These are phyloP conservation scores for Coniochaeta pulveracea DNA, from an alignment of 2,329 filamentous ascomycete genomes.

Conservation along the genomic window DNA sequence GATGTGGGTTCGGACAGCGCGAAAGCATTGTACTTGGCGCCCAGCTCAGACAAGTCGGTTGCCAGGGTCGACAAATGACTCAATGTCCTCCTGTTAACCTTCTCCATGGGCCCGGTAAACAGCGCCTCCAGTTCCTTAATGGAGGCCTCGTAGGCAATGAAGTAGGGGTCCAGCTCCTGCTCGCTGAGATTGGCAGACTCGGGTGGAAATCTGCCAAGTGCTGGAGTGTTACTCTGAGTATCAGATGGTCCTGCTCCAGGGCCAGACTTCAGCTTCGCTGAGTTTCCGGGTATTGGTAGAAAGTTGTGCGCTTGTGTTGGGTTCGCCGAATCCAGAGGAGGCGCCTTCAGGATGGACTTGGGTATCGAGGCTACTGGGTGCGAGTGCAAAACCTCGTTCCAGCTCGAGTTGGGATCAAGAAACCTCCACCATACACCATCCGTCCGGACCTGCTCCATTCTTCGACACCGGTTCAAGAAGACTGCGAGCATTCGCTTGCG, in stretches of 20 bases:
- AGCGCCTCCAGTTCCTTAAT: constrained; percentile 85
- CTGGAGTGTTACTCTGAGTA: constrained; percentile 16
- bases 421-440: constrained; percentile 98
- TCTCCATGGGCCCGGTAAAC: constrained; percentile 88
- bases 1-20: constrained; percentile 86
- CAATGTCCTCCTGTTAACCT: constrained; percentile 83
- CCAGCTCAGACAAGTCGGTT: constrained; percentile 82
- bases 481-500: constrained; percentile 95
- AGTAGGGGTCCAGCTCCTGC: constrained; percentile 89
- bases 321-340: constrained; percentile 91
- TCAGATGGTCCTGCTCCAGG: constrained; percentile 21
- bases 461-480: constrained; percentile 85
- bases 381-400: constrained; percentile 92
- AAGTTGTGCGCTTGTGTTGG: constrained; percentile 77
- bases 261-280: constrained; percentile 75
- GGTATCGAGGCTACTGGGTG: constrained; percentile 85
- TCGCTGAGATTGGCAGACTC: constrained; percentile 68
- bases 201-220: constrained; percentile 73
- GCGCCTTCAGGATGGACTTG: constrained; percentile 87
- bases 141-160: constrained; percentile 82
- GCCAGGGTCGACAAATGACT: constrained; percentile 76
- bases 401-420: constrained; percentile 94
- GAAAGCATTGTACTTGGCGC: constrained; percentile 94
- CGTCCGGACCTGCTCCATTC: constrained; percentile 82
- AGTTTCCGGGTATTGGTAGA: constrained; percentile 74